A percentile compares a stretch with the other conserved stretches of the same genome.
Conservation (phyloP, 345 rosid species). For the Hypericum perforatum region DNA sequence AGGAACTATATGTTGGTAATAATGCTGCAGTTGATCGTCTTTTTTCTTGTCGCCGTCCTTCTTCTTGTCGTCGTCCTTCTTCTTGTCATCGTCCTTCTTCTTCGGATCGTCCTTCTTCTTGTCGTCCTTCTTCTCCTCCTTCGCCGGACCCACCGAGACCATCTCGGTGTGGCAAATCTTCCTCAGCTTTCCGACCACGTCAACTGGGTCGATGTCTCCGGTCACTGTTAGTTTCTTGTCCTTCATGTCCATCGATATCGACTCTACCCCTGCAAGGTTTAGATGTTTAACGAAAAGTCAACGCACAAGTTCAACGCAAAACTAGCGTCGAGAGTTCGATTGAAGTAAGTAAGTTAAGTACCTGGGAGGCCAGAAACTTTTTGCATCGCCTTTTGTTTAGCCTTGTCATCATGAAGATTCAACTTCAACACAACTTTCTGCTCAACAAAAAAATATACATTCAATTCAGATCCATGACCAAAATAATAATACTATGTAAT, state of each 20-base stretch:
- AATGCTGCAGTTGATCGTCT: neutral
- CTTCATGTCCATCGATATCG: constrained; percentile 45
- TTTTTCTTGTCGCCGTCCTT: neutral
- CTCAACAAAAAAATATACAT: constrained; percentile 7
- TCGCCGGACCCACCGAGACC: constrained; percentile 48
- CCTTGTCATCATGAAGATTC: constrained; percentile 26
- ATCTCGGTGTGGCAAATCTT: constrained; percentile 40
- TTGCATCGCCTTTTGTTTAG: constrained; percentile 44
- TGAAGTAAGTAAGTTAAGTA: constrained; percentile 7
- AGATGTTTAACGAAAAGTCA: neutral
- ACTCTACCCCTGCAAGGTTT: constrained; percentile 35
- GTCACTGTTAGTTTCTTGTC: constrained; percentile 50
- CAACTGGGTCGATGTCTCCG: constrained; percentile 42
- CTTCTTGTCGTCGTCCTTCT: constrained; percentile 1
- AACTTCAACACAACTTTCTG: constrained; percentile 55
- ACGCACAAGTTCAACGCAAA: neutral
- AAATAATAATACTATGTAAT: no score
- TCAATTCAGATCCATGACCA: no score
- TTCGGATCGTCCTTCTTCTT: constrained; percentile 21
- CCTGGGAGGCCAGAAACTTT: constrained; percentile 41
- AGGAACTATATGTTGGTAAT: neutral
- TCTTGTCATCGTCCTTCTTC: constrained; percentile 16
- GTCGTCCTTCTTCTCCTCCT: constrained; percentile 35
- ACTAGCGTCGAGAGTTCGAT: neutral
- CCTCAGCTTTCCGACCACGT: constrained; percentile 35